Evolutionary conservation across 2,329 filamentous ascomycete genomes (phyloP).

Genomic region (Curvularia sp.): DNA sequence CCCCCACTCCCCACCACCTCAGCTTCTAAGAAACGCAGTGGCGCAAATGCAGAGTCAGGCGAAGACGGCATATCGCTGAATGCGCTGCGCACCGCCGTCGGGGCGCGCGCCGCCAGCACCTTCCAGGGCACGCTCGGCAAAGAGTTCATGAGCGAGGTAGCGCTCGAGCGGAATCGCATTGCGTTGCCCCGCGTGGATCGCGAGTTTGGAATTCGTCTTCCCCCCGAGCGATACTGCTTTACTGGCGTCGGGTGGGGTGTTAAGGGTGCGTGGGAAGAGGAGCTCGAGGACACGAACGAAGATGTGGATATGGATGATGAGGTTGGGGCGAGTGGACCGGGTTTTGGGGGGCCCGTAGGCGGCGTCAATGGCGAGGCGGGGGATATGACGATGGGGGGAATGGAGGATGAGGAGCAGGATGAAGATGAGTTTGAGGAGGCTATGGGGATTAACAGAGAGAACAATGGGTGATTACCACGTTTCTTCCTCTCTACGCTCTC

Average conservation of each 20-base stretch:
- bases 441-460: conserved; percentile 35
- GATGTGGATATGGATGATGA: conserved; percentile 67
- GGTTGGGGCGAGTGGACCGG: conserved; percentile 43
- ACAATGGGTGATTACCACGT: background rate
- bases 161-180: conserved; percentile 55
- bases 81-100: conserved; percentile 75
- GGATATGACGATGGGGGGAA: conserved; percentile 42
- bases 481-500: background rate
- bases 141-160: conserved; percentile 79
- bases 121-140: conserved; percentile 69
- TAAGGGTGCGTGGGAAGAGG: conserved; percentile 67
- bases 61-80: conserved; percentile 66
- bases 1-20: conserved; percentile 27
- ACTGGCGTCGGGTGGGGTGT: conserved; percentile 46
- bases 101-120: conserved; percentile 70
- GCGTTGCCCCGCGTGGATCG: conserved; percentile 56
- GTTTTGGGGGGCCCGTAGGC: conserved; percentile 37
- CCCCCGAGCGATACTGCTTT: conserved; percentile 65
- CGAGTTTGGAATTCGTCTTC: conserved; percentile 65
- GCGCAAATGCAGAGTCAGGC: conserved; percentile 31
- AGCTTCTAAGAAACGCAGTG: conserved; percentile 32
- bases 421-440: conserved; percentile 56
- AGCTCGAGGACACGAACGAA: conserved; percentile 64
- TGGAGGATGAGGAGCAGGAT: conserved; percentile 49
- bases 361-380: conserved; percentile 34